A percentile compares a stretch with the other conserved stretches of the same genome.
Conservation (phyloP, 192 early-diverging fungal species). For the Linnemannia zychae region DNA sequence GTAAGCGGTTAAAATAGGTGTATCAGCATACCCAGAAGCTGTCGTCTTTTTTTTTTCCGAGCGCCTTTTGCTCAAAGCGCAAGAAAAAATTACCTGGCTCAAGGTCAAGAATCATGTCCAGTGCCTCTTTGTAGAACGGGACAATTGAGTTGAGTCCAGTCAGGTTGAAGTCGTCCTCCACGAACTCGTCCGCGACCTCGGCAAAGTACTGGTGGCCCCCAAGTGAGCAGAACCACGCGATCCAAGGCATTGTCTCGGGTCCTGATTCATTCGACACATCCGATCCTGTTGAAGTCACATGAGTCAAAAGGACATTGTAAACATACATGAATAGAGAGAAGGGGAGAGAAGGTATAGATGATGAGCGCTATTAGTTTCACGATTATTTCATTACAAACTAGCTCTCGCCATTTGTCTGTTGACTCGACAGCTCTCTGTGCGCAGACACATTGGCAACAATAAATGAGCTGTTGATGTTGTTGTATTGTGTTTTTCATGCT, state of each 20-base stretch:
- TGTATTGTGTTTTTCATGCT: too few relatives aligned
- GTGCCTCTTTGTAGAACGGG: constrained; percentile 89
- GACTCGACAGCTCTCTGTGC: background rate
- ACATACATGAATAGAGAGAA: background rate
- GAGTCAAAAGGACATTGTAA: background rate
- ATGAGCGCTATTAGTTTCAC: background rate
- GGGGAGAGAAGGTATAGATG: background rate
- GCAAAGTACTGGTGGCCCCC: constrained; percentile 84
- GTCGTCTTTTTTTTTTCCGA: background rate
- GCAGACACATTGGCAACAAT: background rate
- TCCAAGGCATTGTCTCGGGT: constrained; percentile 75
- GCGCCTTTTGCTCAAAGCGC: background rate
- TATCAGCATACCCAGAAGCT: background rate
- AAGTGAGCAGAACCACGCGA: constrained; percentile 82
- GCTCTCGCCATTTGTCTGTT: background rate
- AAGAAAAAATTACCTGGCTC: constrained; percentile 67
- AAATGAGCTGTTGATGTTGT: background rate
- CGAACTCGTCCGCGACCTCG: constrained; percentile 83
- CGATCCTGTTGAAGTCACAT: constrained; percentile 41
- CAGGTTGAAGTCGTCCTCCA: constrained; percentile 98
- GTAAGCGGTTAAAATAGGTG: background rate
- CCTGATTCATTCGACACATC: constrained; percentile 64
- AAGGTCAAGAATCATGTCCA: constrained; percentile 96
- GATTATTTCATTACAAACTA: background rate
- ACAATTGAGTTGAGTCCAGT: constrained; percentile 89